These are phyloP conservation scores for Periconia sp. DNA, from an alignment of 2,329 filamentous ascomycete species.

Conservation along the genomic window DNA sequence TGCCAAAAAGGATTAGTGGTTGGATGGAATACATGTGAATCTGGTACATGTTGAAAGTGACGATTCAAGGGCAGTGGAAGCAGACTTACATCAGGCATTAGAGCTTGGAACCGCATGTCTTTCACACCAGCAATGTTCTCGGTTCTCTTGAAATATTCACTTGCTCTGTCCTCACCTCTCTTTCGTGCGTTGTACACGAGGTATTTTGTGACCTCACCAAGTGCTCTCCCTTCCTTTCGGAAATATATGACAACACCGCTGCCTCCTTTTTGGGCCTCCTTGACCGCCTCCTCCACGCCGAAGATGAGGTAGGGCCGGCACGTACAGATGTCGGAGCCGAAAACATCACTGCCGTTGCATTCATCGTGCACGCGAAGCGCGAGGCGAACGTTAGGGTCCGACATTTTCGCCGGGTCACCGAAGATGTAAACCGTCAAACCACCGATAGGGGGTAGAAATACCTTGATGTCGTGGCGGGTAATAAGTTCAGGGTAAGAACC, in stretches of 20 bases:
- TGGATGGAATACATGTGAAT: slow-evolving; percentile 7
- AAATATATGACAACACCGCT: slow-evolving; percentile 98
- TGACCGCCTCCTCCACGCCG: slow-evolving; percentile 95
- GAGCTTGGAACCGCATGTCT: slow-evolving; percentile 93
- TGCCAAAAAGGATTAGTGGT: slow-evolving; percentile 12
- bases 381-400: slow-evolving; percentile 76
- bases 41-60: not conserved
- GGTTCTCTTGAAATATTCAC: slow-evolving; percentile 95
- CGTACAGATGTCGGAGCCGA: slow-evolving; percentile 96
- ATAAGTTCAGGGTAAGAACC: slow-evolving; percentile 97
- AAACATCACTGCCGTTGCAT: slow-evolving; percentile 97
- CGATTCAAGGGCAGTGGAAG: not conserved
- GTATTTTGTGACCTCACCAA: slow-evolving; percentile 93
- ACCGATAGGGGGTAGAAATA: slow-evolving; percentile 93
- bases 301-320: slow-evolving; percentile 95
- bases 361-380: slow-evolving; percentile 84
- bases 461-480: slow-evolving; percentile 89
- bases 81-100: slow-evolving; percentile 76
- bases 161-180: slow-evolving; percentile 74
- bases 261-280: slow-evolving; percentile 91
- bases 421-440: slow-evolving; percentile 97
- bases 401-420: slow-evolving; percentile 91
- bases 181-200: slow-evolving; percentile 79
- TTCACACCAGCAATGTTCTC: slow-evolving; percentile 98
- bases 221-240: slow-evolving; percentile 90